Conservation (phyloP, 768 basidiomycete genomes). For the Amanita jacksonii region DNA sequence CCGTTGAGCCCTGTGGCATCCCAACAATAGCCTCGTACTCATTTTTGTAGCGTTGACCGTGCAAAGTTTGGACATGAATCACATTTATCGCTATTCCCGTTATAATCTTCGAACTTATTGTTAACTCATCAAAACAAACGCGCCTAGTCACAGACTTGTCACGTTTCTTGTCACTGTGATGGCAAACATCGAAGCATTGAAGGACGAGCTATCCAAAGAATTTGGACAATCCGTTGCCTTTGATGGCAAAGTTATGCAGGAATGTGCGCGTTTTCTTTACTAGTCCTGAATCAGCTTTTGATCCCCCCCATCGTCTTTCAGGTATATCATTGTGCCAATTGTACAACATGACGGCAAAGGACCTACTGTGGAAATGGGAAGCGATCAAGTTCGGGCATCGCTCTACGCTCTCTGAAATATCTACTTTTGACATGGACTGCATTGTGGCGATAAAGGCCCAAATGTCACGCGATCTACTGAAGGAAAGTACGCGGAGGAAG, state of each 20-base stretch:
- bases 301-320: slow-evolving; percentile 23
- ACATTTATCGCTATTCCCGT: no score
- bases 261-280: slow-evolving; percentile 38
- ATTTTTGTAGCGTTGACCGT: no score
- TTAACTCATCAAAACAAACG: no score
- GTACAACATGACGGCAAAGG: slow-evolving; percentile 43
- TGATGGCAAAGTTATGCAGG: slow-evolving; percentile 37
- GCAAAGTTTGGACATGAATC: no score
- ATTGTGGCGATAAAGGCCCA: slow-evolving; percentile 35
- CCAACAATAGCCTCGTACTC: no score
- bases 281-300: no score
- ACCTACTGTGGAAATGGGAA: slow-evolving; percentile 63
- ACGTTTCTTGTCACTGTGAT: neutral
- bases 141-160: neutral
- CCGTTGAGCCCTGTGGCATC: no score
- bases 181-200: slow-evolving; percentile 7
- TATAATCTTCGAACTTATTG: no score
- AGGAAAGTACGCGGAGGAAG: slow-evolving; percentile 23
- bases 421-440: slow-evolving; percentile 39
- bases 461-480: slow-evolving; percentile 36
- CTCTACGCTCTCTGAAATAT: slow-evolving; percentile 25
- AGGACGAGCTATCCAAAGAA: slow-evolving; percentile 17
- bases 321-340: slow-evolving; percentile 57
- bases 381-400: slow-evolving; percentile 35
- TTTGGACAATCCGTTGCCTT: slow-evolving; percentile 19